Evolutionary conservation across 805 yeast genomes (phyloP).

Genomic region (Candida yuanshanica): DNA sequence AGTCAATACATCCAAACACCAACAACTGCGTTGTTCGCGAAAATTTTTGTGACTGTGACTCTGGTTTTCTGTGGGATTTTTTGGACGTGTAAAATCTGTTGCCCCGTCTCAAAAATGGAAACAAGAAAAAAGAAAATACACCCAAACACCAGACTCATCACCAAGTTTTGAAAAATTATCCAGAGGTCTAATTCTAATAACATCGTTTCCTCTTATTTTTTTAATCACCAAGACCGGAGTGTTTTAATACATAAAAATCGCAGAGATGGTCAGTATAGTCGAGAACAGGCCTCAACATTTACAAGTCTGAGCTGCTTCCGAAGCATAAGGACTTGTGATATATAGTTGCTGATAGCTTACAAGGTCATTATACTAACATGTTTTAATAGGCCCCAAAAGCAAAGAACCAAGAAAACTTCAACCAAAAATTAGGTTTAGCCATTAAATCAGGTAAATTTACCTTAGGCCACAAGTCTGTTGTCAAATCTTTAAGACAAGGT

Average conservation of each 20-base stretch:
- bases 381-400: conserved; percentile 82
- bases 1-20: conserved; percentile 7
- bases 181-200: background rate
- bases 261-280: conserved; percentile 94
- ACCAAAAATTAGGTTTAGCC: conserved; percentile 96
- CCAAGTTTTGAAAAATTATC: background rate
- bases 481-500: conserved; percentile 97
- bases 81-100: background rate
- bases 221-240: conserved; percentile 80
- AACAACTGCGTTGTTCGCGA: background rate
- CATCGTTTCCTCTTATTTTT: conserved; percentile 7
- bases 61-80: background rate
- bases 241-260: conserved; percentile 48
- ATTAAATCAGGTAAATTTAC: conserved; percentile 99
- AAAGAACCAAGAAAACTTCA: conserved; percentile 87
- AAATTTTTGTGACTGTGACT: background rate
- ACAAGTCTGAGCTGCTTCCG: background rate
- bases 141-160: conserved; percentile 3
- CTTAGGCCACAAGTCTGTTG: conserved; percentile 98
- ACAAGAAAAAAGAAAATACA: background rate
- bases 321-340: background rate
- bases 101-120: background rate
- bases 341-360: background rate
- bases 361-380: conserved; percentile 33
- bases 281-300: background rate